Evolutionary conservation across 2,329 filamentous ascomycete species (phyloP), one percentile per base, ranked within the genome.

Genomic region (Dothistroma septosporum): DNA sequence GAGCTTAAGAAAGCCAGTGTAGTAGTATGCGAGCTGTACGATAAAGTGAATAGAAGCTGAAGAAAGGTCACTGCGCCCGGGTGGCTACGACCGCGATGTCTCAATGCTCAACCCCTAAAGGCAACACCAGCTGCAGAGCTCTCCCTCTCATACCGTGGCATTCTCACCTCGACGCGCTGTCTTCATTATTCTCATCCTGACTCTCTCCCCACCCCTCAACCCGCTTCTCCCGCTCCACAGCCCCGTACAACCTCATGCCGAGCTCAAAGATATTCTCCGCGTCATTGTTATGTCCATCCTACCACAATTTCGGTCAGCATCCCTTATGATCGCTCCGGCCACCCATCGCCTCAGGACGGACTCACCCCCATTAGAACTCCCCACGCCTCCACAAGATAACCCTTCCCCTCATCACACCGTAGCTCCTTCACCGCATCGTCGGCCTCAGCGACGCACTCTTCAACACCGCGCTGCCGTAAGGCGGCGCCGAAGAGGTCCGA

Each of bases 1-100:
- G 4, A 72, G 73, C 53, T 64, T 82, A 61, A 67, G 77, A 59
- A 79, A 79, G 59, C 70, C 73, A 21, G 75, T 79, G 49, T 73
- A 60, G 35, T 35, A 21, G 41, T 44, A 44, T 19, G n/a, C 9
- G 44, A 10, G 24, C 33, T 57, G 54, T 57, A 57, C 54, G 48
- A 57, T 57, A 57, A 44, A 16, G 14, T 44, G 19, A n/a, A 44
- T 19, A 44, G 14, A 44, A 1, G 41, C 16, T 16, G 9, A 44
- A 44, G n/a, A 19, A 16, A 44, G 6, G 14, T 16, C 41, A 19
- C 4, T 9, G 41, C 41, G 3, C 41, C 6, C 9, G 16, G n/a
- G 16, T 6, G 24, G 14, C 14, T 44, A 44, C 41, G 14, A 19
- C 4, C 9, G 2, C 41, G 8, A n/a, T n/a, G n/a, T 44, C 16